phyloP scores from a whole-genome alignment of 441 rosid genomes.

The Croton laevigatus region DNA sequence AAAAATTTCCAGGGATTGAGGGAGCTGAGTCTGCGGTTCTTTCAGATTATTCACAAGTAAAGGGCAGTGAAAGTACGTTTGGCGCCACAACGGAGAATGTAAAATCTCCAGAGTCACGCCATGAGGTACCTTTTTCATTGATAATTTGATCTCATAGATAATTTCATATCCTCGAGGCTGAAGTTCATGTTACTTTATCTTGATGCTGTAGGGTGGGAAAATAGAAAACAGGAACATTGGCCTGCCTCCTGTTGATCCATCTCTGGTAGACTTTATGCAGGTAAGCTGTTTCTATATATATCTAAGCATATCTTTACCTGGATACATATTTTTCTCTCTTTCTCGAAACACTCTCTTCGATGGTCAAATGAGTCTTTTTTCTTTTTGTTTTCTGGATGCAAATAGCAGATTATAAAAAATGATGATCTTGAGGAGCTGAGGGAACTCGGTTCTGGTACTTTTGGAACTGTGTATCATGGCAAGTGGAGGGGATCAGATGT shows the following conservation, averaged over 20 bases:
- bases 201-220: constrained; percentile 53
- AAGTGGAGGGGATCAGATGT: constrained; percentile 99
- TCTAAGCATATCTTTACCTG: constrained; percentile 2
- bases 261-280: constrained; percentile 67
- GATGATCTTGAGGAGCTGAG: constrained; percentile 94
- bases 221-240: constrained; percentile 41
- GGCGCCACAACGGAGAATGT: constrained; percentile 59
- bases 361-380: not conserved
- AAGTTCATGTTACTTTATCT: constrained; percentile 21
- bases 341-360: not conserved
- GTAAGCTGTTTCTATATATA: constrained; percentile 31
- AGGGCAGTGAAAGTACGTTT: constrained; percentile 53
- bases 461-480: constrained; percentile 96
- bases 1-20: constrained; percentile 24
- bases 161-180: constrained; percentile 10
- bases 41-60: constrained; percentile 37
- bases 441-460: constrained; percentile 95
- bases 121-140: constrained; percentile 51
- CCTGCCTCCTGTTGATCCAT: constrained; percentile 51
- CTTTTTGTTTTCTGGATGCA: not conserved
- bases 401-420: constrained; percentile 65
- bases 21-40: constrained; percentile 25
- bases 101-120: constrained; percentile 43
- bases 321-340: not conserved
- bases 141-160: constrained; percentile 25